Percentiles rank a stretch among this genome's conserved stretches.
Evolutionary conservation across 2,329 filamentous ascomycete species (phyloP).

Genomic region (Leptodontidium sp.): DNA sequence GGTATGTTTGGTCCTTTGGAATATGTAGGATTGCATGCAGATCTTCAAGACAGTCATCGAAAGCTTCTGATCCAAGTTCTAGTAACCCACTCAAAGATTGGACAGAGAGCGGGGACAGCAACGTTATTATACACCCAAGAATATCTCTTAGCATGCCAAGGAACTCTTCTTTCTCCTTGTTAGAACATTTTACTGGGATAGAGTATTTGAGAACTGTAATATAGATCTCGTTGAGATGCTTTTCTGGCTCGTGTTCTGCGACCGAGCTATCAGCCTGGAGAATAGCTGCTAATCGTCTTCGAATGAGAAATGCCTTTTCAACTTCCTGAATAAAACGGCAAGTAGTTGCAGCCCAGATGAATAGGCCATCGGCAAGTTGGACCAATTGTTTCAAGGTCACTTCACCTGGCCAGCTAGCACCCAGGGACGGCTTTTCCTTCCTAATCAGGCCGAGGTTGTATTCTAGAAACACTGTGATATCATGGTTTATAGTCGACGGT

Average conservation of each 20-base stretch:
- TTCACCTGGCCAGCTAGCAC: conserved; percentile 25
- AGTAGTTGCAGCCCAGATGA: conserved; percentile 14
- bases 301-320: too few relatives aligned
- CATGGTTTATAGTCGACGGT: conserved; percentile 39
- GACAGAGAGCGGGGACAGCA: conserved; percentile 8
- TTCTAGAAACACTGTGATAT: conserved; percentile 42
- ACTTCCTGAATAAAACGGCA: conserved; percentile 33
- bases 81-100: conserved; percentile 26
- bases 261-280: too few relatives aligned
- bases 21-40: conserved; percentile 20
- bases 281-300: too few relatives aligned
- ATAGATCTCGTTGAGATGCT: conserved; percentile 30
- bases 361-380: background rate
- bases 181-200: conserved; percentile 20
- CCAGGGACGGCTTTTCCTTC: conserved; percentile 13
- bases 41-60: conserved; percentile 25
- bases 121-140: conserved; percentile 27
- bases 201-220: conserved; percentile 14
- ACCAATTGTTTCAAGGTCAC: conserved; percentile 33
- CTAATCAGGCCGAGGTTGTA: conserved; percentile 25
- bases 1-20: conserved; percentile 33
- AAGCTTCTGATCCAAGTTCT: conserved; percentile 12
- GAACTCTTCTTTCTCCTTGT: conserved; percentile 28
- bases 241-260: conserved; percentile 28
- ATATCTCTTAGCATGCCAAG: conserved; percentile 22